A percentile compares a stretch with the other conserved stretches of the same genome.
Conservation (phyloP, 495 filamentous ascomycete genomes). For the Daldinia bambusicola region DNA sequence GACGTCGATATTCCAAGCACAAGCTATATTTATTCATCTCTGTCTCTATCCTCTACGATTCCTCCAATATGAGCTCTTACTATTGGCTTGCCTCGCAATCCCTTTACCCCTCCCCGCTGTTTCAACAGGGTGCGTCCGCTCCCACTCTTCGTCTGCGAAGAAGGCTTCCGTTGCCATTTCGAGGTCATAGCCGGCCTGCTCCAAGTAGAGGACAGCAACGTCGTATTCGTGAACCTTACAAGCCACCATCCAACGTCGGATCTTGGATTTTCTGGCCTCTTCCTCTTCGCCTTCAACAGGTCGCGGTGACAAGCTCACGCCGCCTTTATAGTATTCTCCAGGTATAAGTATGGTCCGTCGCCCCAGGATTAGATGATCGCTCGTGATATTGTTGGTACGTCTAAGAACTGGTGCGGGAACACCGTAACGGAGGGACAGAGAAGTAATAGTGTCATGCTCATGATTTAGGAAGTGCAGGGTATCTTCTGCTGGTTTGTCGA, state of each 20-base stretch:
- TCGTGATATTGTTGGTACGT: conserved; percentile 68
- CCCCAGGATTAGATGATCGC: conserved; percentile 72
- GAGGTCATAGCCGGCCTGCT: conserved; percentile 72
- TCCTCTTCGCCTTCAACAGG: conserved; percentile 76
- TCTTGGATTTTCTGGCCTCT: conserved; percentile 69
- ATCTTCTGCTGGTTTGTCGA: conserved; percentile 57
- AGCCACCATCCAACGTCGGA: conserved; percentile 75
- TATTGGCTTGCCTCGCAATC: conserved; percentile 45
- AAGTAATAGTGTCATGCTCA: conserved; percentile 67
- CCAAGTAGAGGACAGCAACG: conserved; percentile 74
- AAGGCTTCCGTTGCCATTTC: conserved; percentile 68
- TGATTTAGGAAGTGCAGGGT: conserved; percentile 75
- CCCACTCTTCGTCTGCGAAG: conserved; percentile 76
- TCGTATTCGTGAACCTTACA: conserved; percentile 80
- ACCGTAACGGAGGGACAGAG: conserved; percentile 73
- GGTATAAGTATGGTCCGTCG: conserved; percentile 76
- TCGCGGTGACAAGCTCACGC: conserved; percentile 69
- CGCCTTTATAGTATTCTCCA: conserved; percentile 68
- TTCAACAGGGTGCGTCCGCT: conserved; percentile 70
- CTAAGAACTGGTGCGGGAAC: conserved; percentile 67
- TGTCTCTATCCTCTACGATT: conserved; percentile 21
- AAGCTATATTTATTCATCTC: background rate
- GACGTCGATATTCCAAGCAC: conserved; percentile 3
- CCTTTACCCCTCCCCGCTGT: conserved; percentile 51
- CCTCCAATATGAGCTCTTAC: conserved; percentile 24